Conservation (phyloP, 306 rosid genomes). For the Cyclanthera cordifolia region DNA sequence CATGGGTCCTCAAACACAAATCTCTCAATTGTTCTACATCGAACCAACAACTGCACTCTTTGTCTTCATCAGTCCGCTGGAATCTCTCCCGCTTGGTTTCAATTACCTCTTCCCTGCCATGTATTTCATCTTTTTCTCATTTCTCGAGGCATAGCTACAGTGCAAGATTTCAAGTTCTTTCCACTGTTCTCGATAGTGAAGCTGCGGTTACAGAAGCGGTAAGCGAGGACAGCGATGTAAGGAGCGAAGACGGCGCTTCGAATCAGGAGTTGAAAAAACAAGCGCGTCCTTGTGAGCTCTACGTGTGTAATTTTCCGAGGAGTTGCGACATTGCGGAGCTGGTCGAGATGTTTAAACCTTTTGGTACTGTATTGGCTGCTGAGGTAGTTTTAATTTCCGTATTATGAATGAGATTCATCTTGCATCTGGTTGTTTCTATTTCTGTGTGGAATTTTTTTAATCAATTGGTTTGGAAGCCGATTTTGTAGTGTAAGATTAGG, state of each 20-base stretch:
- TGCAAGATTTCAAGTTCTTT: constrained; percentile 15
- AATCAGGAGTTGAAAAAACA: constrained; percentile 13
- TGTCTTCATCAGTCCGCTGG: background rate
- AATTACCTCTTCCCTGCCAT: background rate
- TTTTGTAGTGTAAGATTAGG: background rate
- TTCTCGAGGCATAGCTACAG: background rate
- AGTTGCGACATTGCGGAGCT: constrained; percentile 39
- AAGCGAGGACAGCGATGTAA: constrained; percentile 7
- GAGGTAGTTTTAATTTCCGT: constrained; percentile 25
- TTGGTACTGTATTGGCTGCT: constrained; percentile 37
- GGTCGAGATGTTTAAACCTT: constrained; percentile 39
- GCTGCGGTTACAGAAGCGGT: background rate
- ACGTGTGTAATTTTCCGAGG: constrained; percentile 58
- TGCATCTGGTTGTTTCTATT: background rate
- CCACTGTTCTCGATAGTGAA: constrained; percentile 22
- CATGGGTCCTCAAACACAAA: constrained; percentile 2
- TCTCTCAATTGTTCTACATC: background rate
- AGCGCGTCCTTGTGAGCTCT: constrained; percentile 35
- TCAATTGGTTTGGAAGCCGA: background rate
- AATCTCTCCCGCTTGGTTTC: constrained; percentile 4
- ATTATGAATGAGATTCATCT: background rate
- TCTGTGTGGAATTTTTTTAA: background rate
- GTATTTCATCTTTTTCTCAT: background rate
- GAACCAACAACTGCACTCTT: background rate
- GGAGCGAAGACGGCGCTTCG: constrained; percentile 14